Evolutionary conservation across 164 flowering plant genomes (phyloP).

Genomic region (Tinospora cordifolia): DNA sequence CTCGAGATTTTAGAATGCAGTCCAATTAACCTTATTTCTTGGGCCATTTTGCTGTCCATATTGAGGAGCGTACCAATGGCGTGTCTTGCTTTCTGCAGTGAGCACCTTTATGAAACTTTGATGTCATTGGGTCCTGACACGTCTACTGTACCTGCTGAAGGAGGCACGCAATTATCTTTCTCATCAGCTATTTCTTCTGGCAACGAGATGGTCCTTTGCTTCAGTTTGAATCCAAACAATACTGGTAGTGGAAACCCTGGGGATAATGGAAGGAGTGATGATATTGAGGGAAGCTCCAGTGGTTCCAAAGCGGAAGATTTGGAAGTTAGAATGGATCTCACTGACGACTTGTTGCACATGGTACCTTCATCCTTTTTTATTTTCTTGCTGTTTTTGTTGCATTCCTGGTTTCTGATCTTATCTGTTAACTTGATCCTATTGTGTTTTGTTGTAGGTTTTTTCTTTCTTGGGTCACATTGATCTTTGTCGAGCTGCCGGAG

Average conservation of each 20-base stretch:
- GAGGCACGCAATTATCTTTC: conserved; percentile 17
- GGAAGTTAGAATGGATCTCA: conserved; percentile 78
- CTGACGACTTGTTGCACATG: conserved; percentile 94
- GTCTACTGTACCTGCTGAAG: conserved; percentile 24
- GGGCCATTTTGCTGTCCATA: background rate
- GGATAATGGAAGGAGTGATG: conserved; percentile 25
- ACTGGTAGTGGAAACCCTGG: conserved; percentile 20
- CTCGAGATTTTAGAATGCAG: background rate
- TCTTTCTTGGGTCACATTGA: conserved; percentile 74
- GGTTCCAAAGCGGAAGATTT: conserved; percentile 36
- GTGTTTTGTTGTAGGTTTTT: conserved; percentile 53
- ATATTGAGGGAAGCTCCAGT: conserved; percentile 25
- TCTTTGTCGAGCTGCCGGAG: conserved; percentile 82
- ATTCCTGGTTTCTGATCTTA: background rate
- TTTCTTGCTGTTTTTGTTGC: background rate
- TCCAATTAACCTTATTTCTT: background rate
- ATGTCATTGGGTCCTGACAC: conserved; percentile 22
- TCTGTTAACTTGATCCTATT: background rate
- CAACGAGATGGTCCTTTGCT: conserved; percentile 29
- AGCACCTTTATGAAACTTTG: conserved; percentile 18
- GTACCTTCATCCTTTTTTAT: conserved; percentile 26
- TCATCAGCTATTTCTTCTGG: conserved; percentile 20
- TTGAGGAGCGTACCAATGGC: background rate
- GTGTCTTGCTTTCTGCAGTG: conserved; percentile 21
- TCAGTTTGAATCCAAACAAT: conserved; percentile 23